A percentile compares a stretch with the other conserved stretches of the same genome.
Conservation (phyloP, 2,329 filamentous ascomycete genomes). For the Talaromyces sp. region DNA sequence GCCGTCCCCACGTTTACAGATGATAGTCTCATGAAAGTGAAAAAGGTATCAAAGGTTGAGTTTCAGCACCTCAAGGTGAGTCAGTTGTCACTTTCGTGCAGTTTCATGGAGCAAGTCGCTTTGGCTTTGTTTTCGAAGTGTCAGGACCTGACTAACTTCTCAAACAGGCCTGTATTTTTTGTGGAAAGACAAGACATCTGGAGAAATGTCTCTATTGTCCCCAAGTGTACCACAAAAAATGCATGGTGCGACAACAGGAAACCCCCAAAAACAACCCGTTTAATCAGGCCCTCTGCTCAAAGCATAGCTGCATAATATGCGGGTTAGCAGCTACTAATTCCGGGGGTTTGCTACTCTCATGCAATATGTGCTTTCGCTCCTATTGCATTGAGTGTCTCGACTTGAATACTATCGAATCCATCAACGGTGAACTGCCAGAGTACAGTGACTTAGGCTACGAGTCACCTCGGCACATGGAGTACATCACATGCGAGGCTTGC, state of each 20-base stretch:
- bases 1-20: slow-evolving; percentile 39
- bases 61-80: slow-evolving; percentile 47
- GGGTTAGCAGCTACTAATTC: slow-evolving; percentile 48
- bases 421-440: slow-evolving; percentile 49
- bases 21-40: background rate
- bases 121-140: background rate
- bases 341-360: slow-evolving; percentile 47
- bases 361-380: slow-evolving; percentile 53
- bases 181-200: background rate
- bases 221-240: slow-evolving; percentile 52
- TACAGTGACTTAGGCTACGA: slow-evolving; percentile 50
- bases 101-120: too few species aligned
- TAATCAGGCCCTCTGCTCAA: slow-evolving; percentile 49
- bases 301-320: slow-evolving; percentile 55
- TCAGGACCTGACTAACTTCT: background rate
- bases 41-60: slow-evolving; percentile 36
- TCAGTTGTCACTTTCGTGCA: background rate
- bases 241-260: slow-evolving; percentile 32
- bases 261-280: background rate
- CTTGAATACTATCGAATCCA: slow-evolving; percentile 45
- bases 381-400: slow-evolving; percentile 60
- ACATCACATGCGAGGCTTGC: slow-evolving; percentile 37
- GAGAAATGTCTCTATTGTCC: slow-evolving; percentile 45
- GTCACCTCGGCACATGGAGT: slow-evolving; percentile 45
- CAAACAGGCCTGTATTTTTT: slow-evolving; percentile 21